Evolutionary conservation across 441 rosid genomes (phyloP), one percentile per base, ranked within the genome.

Genomic region (Erysimum cheiri): DNA sequence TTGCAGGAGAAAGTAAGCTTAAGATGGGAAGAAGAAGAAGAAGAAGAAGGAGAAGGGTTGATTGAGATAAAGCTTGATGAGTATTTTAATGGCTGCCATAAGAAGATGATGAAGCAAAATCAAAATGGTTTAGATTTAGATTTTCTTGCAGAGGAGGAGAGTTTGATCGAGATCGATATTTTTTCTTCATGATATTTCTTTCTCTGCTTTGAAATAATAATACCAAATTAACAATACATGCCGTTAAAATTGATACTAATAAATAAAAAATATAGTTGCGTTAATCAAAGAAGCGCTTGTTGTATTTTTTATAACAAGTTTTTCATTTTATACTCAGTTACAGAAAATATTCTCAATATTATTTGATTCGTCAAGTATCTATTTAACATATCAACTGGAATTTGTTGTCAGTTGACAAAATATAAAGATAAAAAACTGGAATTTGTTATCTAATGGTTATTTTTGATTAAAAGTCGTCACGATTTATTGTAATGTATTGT

Each of bases 351-450:
- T 35, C 5, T 33, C 8, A 33, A 0, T 56, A 33, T 17, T 9
- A 53, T 46, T 33, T 13, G 56, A 69, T 49, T 60, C 52, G 9
- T 49, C 22, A 43, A 44, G 64, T 19, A 33, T 56, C 46, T 22
- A n/a, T n/a, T n/a, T n/a, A n/a, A n/a, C n/a, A n/a, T n/a, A n/a
- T n/a, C n/a, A 54, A 41, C 43, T 41, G 24, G 6, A 68, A 40
- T 11, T 15, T 54, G 32, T 17, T 29, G 46, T 19, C 54, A 19
- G 6, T 4, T 31, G 6, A 4, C 6, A 31, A n/a, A n/a, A n/a
- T n/a, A n/a, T n/a, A n/a, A n/a, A n/a, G n/a, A n/a, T n/a, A n/a
- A n/a, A n/a, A n/a, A n/a, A 48, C 41, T 49, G n/a, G 7, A 70
- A 28, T 14, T 26, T 59, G 32, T 17, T 36, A 24, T 17, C 60